Conservation (phyloP, 2,329 filamentous ascomycete species). For the Epichloe bromicola region DNA sequence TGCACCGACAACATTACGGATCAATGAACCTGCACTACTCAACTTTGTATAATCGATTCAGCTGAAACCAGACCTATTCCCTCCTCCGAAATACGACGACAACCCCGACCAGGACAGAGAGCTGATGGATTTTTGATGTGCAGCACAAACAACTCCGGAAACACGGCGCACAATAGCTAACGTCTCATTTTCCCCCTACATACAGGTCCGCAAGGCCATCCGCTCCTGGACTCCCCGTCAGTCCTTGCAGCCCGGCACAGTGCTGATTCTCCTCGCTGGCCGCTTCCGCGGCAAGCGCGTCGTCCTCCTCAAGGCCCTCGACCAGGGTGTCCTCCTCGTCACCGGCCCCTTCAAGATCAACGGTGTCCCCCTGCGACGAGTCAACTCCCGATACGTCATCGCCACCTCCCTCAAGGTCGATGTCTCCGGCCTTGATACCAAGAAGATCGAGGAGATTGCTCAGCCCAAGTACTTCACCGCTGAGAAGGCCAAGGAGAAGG, state of each 20-base stretch:
- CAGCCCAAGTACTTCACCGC: conserved; percentile 86
- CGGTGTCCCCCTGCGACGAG: conserved; percentile 90
- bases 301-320: conserved; percentile 93
- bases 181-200: conserved; percentile 14
- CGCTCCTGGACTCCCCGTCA: conserved; percentile 77
- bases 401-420: conserved; percentile 79
- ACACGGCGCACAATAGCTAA: conserved; percentile 1
- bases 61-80: background rate
- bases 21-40: background rate
- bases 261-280: conserved; percentile 97
- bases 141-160: background rate
- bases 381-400: conserved; percentile 89
- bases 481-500: conserved; percentile 92
- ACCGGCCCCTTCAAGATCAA: conserved; percentile 99
- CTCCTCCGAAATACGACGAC: background rate
- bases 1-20: too few species aligned
- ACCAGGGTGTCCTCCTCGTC: conserved; percentile 95
- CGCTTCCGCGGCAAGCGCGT: conserved; percentile 99
- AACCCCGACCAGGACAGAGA: background rate
- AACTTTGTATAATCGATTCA: background rate
- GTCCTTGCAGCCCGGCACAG: conserved; percentile 83
- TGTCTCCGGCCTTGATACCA: conserved; percentile 71
- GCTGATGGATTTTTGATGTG: background rate
- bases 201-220: conserved; percentile 85
- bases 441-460: conserved; percentile 73